A percentile compares a stretch with the other conserved stretches of the same genome.
phyloP scores from a whole-genome alignment of 768 basidiomycete genomes.

The Lepiota brunneoincarnata region DNA sequence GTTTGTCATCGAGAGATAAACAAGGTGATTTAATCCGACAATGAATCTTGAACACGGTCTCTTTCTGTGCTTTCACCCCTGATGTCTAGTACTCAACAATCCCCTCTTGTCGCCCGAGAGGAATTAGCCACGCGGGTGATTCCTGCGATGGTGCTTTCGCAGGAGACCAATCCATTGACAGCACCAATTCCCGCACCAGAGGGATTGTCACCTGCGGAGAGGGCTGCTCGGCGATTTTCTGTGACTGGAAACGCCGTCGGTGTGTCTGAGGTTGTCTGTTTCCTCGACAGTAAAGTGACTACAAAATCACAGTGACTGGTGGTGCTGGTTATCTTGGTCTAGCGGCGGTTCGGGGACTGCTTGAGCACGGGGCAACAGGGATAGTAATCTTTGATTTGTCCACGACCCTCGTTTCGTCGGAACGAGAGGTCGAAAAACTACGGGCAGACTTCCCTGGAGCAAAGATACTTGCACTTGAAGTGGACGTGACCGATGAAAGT shows the following conservation, averaged over 20 bases:
- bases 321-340: constrained; percentile 39
- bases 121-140: neutral
- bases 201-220: constrained; percentile 15
- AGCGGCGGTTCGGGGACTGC: constrained; percentile 34
- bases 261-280: constrained; percentile 14
- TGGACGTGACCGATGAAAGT: constrained; percentile 35
- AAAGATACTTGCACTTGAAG: constrained; percentile 28
- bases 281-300: neutral
- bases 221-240: constrained; percentile 32
- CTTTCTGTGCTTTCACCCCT: neutral
- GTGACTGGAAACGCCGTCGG: constrained; percentile 40
- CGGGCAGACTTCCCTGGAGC: constrained; percentile 28
- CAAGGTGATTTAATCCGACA: no score
- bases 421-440: constrained; percentile 18
- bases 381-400: constrained; percentile 29
- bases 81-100: neutral
- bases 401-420: constrained; percentile 21
- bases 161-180: constrained; percentile 18
- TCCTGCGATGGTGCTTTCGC: constrained; percentile 12
- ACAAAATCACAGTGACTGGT: constrained; percentile 33
- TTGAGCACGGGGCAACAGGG: constrained; percentile 41
- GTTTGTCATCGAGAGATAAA: no score
- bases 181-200: constrained; percentile 6
- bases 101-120: neutral
- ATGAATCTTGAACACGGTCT: no score